A percentile compares a stretch with the other conserved stretches of the same genome.
phyloP scores from a whole-genome alignment of 2,329 filamentous ascomycete genomes.

The Aspergillus oerlinghausenensis region DNA sequence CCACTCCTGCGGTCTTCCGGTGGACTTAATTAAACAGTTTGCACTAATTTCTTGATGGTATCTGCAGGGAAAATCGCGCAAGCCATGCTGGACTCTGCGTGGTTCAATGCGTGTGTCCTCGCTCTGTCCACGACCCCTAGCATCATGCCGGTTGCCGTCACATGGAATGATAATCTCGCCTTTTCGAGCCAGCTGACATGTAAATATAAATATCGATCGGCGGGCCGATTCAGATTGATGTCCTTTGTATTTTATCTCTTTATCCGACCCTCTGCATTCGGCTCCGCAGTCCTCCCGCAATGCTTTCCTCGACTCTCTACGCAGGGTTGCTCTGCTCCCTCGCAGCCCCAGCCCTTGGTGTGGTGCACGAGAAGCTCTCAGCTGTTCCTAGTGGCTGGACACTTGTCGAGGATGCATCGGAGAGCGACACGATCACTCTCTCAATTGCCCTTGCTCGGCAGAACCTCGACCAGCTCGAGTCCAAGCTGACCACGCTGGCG shows the following conservation, averaged over 20 bases:
- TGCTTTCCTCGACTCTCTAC: constrained; percentile 8
- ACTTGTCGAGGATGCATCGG: constrained; percentile 10
- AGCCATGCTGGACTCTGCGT: not conserved
- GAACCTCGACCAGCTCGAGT: constrained; percentile 36
- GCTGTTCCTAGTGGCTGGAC: constrained; percentile 17
- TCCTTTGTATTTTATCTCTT: not conserved
- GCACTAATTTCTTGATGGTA: not conserved
- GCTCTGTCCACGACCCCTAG: too few relatives aligned
- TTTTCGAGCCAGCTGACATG: not conserved
- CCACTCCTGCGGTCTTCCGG: not conserved
- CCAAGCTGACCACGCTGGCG: constrained; percentile 38
- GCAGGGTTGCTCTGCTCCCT: constrained; percentile 18
- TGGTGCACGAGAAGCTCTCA: constrained; percentile 17
- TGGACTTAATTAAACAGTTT: not conserved
- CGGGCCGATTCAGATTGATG: not conserved
- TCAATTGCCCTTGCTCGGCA: constrained; percentile 20
- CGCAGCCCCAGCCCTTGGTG: constrained; percentile 15
- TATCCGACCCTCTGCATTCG: not conserved
- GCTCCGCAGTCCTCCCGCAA: not conserved
- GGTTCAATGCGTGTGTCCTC: not conserved
- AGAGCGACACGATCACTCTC: constrained; percentile 12
- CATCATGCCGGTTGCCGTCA: not conserved
- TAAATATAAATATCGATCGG: not conserved
- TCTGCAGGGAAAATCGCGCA: not conserved
- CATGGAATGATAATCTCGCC: not conserved